These are phyloP conservation scores for Phlebiopsis flavidoalba DNA, from an alignment of 768 basidiomycete species.

Conservation along the genomic window DNA sequence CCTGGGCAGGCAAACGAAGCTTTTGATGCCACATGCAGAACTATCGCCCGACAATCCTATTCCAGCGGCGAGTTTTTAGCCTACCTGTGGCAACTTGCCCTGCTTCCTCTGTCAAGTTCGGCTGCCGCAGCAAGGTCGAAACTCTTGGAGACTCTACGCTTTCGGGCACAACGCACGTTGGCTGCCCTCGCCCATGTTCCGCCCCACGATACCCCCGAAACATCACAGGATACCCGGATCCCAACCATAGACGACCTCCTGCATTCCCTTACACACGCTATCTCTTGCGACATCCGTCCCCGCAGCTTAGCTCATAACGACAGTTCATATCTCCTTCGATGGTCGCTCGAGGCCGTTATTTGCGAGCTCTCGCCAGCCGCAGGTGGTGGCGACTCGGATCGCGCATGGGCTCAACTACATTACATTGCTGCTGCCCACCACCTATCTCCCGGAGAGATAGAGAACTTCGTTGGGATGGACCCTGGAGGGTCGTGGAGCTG, in stretches of 20 bases:
- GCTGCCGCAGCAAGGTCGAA: not conserved
- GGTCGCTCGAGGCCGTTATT: not conserved
- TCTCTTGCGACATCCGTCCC: not conserved
- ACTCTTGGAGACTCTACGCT: not conserved
- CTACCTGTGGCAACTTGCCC: slow-evolving; percentile 8
- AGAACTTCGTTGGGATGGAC: not conserved
- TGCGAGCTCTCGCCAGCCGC: not conserved
- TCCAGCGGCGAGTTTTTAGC: slow-evolving; percentile 1
- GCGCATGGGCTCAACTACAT: not conserved
- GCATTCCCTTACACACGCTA: not conserved
- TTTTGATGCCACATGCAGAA: not conserved
- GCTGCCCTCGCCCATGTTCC: not conserved
- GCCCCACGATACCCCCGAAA: not conserved
- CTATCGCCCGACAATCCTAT: not conserved
- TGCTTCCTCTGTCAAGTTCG: not conserved
- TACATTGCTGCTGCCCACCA: not conserved
- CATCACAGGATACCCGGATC: not conserved
- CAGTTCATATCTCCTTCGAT: not conserved
- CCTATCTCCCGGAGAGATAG: not conserved
- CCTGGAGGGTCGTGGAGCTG: not conserved
- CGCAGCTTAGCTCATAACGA: not conserved
- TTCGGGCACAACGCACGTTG: not conserved
- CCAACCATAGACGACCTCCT: not conserved
- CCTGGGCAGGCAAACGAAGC: slow-evolving; percentile 22
- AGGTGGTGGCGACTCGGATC: not conserved